Evolutionary conservation across 306 rosid species (phyloP).

Genomic region (Geum urbanum): DNA sequence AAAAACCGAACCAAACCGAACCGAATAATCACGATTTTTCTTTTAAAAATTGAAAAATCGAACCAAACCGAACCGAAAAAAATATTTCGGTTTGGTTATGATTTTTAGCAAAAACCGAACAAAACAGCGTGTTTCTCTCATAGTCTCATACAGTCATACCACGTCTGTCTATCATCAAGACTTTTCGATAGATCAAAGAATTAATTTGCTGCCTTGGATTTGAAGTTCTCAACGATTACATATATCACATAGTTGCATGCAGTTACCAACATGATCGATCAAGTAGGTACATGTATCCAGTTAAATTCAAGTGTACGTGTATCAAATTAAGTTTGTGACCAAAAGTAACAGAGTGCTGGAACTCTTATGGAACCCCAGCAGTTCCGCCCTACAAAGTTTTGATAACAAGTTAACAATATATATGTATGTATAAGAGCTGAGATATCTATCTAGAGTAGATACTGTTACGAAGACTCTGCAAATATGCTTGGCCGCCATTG

Average conservation of each 20-base stretch:
- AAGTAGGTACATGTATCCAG: background rate
- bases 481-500: slow-evolving; percentile 58
- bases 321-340: background rate
- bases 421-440: slow-evolving; percentile 11
- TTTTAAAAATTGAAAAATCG: no score
- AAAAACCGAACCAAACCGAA: no score
- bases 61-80: no score
- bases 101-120: no score
- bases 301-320: background rate
- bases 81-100: no score
- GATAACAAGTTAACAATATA: slow-evolving; percentile 5
- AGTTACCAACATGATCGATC: background rate
- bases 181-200: no score
- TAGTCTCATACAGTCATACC: no score
- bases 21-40: no score
- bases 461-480: slow-evolving; percentile 41
- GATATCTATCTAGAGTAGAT: slow-evolving; percentile 9
- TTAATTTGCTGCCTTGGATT: background rate
- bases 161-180: no score
- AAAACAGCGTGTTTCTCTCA: no score
- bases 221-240: background rate
- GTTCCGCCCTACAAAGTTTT: slow-evolving; percentile 14
- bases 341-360: background rate
- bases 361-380: background rate
- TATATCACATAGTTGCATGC: slow-evolving; percentile 3